Conservation (phyloP, 352 stramenopile genomes). For the Phytophthora vignae region DNA sequence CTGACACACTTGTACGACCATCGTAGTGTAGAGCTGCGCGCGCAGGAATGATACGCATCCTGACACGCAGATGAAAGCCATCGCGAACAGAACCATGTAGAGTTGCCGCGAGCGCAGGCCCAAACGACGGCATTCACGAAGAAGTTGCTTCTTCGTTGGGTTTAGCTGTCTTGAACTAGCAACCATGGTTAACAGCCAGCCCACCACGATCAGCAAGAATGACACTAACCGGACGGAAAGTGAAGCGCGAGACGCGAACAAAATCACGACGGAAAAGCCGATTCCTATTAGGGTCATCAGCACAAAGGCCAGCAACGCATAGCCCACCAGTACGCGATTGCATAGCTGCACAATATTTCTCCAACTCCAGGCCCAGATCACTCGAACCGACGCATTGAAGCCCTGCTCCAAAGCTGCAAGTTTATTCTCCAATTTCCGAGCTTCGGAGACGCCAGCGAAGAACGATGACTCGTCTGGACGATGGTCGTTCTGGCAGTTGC, state of each 20-base stretch:
- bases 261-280: slow-evolving; percentile 33
- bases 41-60: slow-evolving; percentile 70
- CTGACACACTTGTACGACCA: slow-evolving; percentile 76
- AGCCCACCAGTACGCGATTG: slow-evolving; percentile 37
- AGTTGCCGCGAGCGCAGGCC: slow-evolving; percentile 45
- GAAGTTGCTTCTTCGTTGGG: slow-evolving; percentile 46
- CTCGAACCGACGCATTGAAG: slow-evolving; percentile 24
- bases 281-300: slow-evolving; percentile 41
- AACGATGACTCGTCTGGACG: background rate
- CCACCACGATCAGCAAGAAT: slow-evolving; percentile 53
- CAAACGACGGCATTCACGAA: slow-evolving; percentile 42
- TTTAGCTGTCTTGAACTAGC: slow-evolving; percentile 54
- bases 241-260: slow-evolving; percentile 37
- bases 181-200: slow-evolving; percentile 57
- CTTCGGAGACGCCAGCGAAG: background rate
- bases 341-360: slow-evolving; percentile 36
- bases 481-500: slow-evolving; percentile 20
- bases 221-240: slow-evolving; percentile 47
- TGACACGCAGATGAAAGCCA: slow-evolving; percentile 49
- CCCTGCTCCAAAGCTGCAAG: slow-evolving; percentile 35
- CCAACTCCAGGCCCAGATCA: slow-evolving; percentile 36
- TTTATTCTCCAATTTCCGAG: slow-evolving; percentile 44
- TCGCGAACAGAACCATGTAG: slow-evolving; percentile 38
- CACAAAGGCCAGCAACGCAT: slow-evolving; percentile 35
- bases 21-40: slow-evolving; percentile 73